phyloP scores from a whole-genome alignment of 805 yeast species.

The Schwanniomyces sp. region DNA sequence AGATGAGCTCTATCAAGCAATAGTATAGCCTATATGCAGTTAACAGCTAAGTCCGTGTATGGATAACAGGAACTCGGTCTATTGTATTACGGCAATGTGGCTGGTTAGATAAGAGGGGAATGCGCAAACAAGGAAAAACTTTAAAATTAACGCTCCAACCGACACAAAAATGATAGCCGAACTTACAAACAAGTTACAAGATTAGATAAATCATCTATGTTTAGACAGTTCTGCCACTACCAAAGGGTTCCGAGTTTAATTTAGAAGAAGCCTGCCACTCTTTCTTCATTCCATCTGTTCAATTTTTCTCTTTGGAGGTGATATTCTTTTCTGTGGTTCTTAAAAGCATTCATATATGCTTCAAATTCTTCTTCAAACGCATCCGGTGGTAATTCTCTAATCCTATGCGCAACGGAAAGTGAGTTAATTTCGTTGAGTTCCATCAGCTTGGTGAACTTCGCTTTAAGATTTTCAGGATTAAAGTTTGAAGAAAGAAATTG shows the following conservation, averaged over 20 bases:
- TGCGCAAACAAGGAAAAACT: too few relatives aligned
- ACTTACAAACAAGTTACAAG: too few relatives aligned
- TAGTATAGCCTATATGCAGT: too few relatives aligned
- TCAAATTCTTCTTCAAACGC: slow-evolving; percentile 8
- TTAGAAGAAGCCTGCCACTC: slow-evolving; percentile 41
- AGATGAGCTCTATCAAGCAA: too few relatives aligned
- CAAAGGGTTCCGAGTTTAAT: background rate
- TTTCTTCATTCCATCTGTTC: slow-evolving; percentile 43
- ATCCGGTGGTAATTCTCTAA: slow-evolving; percentile 5
- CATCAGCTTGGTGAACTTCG: slow-evolving; percentile 25
- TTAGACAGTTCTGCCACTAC: too few relatives aligned
- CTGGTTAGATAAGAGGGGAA: too few relatives aligned
- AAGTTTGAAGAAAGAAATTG: slow-evolving; percentile 37
- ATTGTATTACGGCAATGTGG: too few relatives aligned
- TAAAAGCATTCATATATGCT: slow-evolving; percentile 16
- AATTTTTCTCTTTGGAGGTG: slow-evolving; percentile 38
- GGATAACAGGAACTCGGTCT: too few relatives aligned
- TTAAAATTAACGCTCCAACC: too few relatives aligned
- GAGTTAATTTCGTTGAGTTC: slow-evolving; percentile 21
- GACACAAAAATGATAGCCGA: too few relatives aligned
- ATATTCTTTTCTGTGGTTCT: slow-evolving; percentile 23
- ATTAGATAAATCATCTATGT: too few relatives aligned
- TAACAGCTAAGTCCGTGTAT: too few relatives aligned
- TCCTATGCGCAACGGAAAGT: slow-evolving; percentile 11
- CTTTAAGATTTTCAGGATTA: slow-evolving; percentile 29